Conservation (phyloP, 371 early-diverging fungal genomes). For the Basidiobolus meristosporus region DNA sequence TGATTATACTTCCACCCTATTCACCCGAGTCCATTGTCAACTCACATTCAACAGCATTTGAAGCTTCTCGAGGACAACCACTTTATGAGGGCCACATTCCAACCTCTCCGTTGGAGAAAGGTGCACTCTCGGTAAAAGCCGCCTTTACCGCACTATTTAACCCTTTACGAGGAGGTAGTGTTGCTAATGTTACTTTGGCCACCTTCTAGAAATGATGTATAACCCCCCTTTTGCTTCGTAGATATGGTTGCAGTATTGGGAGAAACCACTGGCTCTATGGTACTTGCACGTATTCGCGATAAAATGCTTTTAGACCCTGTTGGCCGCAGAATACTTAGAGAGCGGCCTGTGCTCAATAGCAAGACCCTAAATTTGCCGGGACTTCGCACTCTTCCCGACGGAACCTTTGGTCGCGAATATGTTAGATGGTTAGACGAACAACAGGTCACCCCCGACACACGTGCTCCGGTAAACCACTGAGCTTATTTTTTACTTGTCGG, state of each 20-base stretch:
- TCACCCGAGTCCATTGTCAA: too few relatives aligned
- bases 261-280: slow-evolving; percentile 60
- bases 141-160: slow-evolving; percentile 57
- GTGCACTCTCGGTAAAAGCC: slow-evolving; percentile 45
- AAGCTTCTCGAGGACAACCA: too few relatives aligned
- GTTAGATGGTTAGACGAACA: slow-evolving; percentile 55
- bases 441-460: slow-evolving; percentile 65
- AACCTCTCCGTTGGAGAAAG: slow-evolving; percentile 26
- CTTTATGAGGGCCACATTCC: slow-evolving; percentile 34
- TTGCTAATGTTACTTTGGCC: slow-evolving; percentile 1
- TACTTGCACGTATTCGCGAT: slow-evolving; percentile 43
- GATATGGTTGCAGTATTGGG: slow-evolving; percentile 87
- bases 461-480: slow-evolving; percentile 38
- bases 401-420: slow-evolving; percentile 78
- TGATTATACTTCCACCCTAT: too few relatives aligned
- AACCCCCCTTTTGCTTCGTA: slow-evolving; percentile 8
- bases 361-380: slow-evolving; percentile 34
- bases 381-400: slow-evolving; percentile 35
- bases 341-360: slow-evolving; percentile 55
- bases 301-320: slow-evolving; percentile 52
- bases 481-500: neutral
- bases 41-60: too few relatives aligned
- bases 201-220: neutral
- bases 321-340: slow-evolving; percentile 68
- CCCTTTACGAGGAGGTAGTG: slow-evolving; percentile 57